These are phyloP conservation scores for Sugiyamaella xylanicola DNA, from an alignment of 1,139 yeast genomes.

Conservation along the genomic window DNA sequence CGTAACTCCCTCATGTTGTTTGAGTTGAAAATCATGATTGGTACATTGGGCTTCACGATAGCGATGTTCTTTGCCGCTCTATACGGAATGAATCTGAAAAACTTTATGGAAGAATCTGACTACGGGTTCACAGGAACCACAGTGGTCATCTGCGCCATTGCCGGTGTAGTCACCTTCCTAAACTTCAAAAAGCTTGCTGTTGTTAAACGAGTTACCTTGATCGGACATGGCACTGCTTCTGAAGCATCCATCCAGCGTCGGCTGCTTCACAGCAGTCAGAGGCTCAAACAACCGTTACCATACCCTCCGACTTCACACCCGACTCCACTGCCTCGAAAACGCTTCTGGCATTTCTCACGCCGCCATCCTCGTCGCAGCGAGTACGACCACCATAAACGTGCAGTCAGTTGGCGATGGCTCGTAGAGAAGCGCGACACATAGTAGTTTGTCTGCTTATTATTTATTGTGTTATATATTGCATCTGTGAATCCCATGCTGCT, in stretches of 20 bases:
- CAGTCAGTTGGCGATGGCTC: constrained; percentile 31
- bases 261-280: not conserved
- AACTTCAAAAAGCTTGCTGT: constrained; percentile 45
- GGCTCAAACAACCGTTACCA: not conserved
- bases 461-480: too few relatives aligned
- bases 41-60: constrained; percentile 80
- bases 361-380: constrained; percentile 12
- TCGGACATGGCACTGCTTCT: constrained; percentile 21
- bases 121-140: constrained; percentile 62
- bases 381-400: constrained; percentile 19
- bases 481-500: too few relatives aligned
- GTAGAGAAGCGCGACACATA: constrained; percentile 24
- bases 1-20: constrained; percentile 89
- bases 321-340: constrained; percentile 2
- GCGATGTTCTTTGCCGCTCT: constrained; percentile 78
- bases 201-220: constrained; percentile 51
- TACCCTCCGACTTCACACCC: not conserved
- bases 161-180: constrained; percentile 41
- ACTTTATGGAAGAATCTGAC: constrained; percentile 77
- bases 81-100: constrained; percentile 94
- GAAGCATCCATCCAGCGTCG: not conserved
- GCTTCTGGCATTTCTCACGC: constrained; percentile 3
- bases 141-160: constrained; percentile 43
- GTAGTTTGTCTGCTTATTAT: not conserved
- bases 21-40: constrained; percentile 81